Base-by-base conservation (phyloP, 139 green algal genomes). In the Coelastrella sp. region DNA sequence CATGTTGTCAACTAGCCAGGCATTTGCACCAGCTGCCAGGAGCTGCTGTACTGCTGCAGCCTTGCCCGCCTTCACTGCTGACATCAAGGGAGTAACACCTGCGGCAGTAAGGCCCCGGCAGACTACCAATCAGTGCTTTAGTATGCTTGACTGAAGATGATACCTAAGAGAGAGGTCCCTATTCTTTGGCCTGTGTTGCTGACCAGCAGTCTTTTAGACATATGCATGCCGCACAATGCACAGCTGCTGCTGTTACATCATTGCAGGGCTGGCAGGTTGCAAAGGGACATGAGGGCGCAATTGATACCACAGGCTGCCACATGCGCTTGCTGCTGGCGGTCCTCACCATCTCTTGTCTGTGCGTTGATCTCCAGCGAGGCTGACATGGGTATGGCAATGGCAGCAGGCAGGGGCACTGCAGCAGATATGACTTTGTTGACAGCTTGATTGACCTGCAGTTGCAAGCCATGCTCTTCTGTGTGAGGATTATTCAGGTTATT, bases 351-450 rank as follows among this genome's bases (percentile, higher is more conserved):
- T 19, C 63, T n/a, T 14, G 84, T 89, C 70, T 89, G 63, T 75
- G 84, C 84, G 22, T 89, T 82, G 49, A 89, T 70, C 14, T 27
- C 17, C 5, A 89, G 22, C 56, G 79, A 60, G 56, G 22, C 22
- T 5, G 70, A 74, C 84, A 89, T 89, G 84, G 84, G 84, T 22
- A 89, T 61, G n/a, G 84, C 84, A 25, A 89, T 89, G 12, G 70
- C 68, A 25, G 72, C 72, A 14, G 84, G 70, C 49, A 89, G 84
- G 6, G 70, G 84, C 20, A 82, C 84, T 49, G 84, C 84, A 14
- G 56, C 80, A 57, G 70, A 63, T 22, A 89, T 89, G 72, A 78
- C 72, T 24, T 83, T 59, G 68, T 82, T 89, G 4, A 89, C 56
- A 0, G 70, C 84, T 59, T 89, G 84, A 56, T 89, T 89, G 10